Conservation (phyloP, 257 asterid species). For the Solanum clarkiae region DNA sequence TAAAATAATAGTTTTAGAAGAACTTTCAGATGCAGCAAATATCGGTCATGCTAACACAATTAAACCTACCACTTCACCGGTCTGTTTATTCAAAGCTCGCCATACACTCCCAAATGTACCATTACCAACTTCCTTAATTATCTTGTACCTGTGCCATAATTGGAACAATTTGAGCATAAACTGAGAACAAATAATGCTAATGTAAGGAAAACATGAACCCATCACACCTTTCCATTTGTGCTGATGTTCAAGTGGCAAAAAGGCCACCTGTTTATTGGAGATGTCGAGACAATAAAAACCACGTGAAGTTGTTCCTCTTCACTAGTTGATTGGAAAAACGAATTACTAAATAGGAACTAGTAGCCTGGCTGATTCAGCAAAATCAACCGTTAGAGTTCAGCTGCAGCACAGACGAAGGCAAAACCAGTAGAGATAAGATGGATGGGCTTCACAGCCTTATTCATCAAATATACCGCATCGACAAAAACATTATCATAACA, state of each 20-base stretch:
- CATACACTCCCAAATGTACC: constrained; percentile 98
- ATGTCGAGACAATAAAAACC: constrained; percentile 4
- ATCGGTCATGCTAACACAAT: background rate
- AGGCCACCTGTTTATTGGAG: constrained; percentile 17
- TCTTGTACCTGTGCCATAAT: constrained; percentile 47
- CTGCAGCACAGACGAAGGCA: background rate
- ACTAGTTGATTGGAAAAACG: constrained; percentile 15
- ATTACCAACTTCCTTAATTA: constrained; percentile 92
- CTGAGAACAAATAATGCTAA: background rate
- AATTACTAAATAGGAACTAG: constrained; percentile 18
- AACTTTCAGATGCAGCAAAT: background rate
- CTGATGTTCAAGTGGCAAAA: constrained; percentile 18
- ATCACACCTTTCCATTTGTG: constrained; percentile 79
- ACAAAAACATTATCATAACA: constrained; percentile 4
- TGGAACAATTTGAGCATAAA: background rate
- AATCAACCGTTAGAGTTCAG: constrained; percentile 31
- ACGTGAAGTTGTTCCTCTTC: constrained; percentile 14
- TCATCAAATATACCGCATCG: constrained; percentile 23
- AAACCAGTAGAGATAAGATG: constrained; percentile 20
- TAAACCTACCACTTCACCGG: constrained; percentile 88
- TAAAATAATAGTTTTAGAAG: background rate
- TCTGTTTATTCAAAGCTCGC: constrained; percentile 84
- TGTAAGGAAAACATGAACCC: background rate
- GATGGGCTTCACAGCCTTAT: constrained; percentile 54
- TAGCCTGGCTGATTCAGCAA: constrained; percentile 43